Evolutionary conservation across 352 stramenopile genomes (phyloP), one percentile per base, ranked within the genome.

Genomic region (Phytophthora sansomeana): DNA sequence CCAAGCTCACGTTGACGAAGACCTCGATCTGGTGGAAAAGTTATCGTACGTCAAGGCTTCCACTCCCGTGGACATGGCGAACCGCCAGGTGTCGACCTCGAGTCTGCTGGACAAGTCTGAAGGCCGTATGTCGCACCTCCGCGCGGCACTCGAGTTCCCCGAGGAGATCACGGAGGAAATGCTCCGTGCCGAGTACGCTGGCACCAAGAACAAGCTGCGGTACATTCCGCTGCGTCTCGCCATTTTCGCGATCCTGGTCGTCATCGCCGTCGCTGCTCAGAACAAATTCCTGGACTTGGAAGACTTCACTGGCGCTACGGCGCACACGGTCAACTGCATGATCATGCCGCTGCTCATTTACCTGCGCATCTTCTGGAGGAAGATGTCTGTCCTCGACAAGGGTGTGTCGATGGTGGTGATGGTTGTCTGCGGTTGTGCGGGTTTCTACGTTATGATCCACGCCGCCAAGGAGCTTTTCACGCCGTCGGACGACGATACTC

Each of bases 381-480:
- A 46, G 76, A 87, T 80, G 41, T 77, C 82, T 4, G 50, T 82
- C 10, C 64, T 74, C 17, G 78, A 89, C 64, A 83, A 89, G 60
- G 71, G 75, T 26, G 53, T 70, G 13, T 66, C 69, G 29, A 69
- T 75, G 36, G 14, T 84, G 33, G 65, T 84, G 46, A 61, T 89
- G 33, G 19, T 82, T 5, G 50, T 87, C 30, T 87, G 78, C 36
- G 67, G 71, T 14, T 62, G 69, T 19, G 73, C 83, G n/a, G 78
- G 78, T 5, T 69, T 76, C 47, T 90, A 89, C 59, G 72, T 85
- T 9, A 74, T 76, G 51, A 77, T 77, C 55, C 76, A 68, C 38
- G 69, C 73, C 6, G 78, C 75, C 55, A 80, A 86, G 72, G 62
- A 75, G 33, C 70, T 88, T 24, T 86, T 87, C 63, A 81, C 68